Conservation (phyloP, 768 basidiomycete species). For the Termitomyces sp. region DNA sequence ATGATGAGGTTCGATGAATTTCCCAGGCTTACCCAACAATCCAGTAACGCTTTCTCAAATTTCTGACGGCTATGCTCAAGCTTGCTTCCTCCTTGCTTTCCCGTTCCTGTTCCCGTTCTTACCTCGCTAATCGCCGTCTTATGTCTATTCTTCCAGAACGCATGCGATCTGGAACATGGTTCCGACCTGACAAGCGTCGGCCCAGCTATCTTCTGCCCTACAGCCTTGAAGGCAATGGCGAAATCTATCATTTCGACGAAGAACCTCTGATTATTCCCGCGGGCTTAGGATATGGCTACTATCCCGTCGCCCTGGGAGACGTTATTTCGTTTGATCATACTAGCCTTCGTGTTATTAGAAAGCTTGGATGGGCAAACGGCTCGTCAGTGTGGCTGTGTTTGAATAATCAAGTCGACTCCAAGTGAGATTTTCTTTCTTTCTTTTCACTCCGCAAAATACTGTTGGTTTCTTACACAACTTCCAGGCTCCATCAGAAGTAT, state of each 20-base stretch:
- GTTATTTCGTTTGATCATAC: not conserved
- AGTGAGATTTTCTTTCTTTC: not conserved
- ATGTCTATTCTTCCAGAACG: not conserved
- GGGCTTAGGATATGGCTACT: not conserved
- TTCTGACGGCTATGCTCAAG: not conserved
- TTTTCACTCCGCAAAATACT: not conserved
- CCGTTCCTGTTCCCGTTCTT: not conserved
- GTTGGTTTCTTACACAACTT: not conserved
- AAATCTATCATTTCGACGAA: not conserved
- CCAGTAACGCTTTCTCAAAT: not conserved
- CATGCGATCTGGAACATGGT: not conserved
- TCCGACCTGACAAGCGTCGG: not conserved
- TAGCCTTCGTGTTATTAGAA: not conserved
- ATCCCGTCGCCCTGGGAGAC: not conserved
- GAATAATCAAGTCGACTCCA: not conserved
- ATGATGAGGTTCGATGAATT: not conserved
- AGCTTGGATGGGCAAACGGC: not conserved
- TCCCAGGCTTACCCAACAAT: not conserved
- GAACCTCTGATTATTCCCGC: not conserved
- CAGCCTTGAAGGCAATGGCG: not conserved
- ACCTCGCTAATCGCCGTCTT: not conserved
- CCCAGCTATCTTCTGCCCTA: not conserved
- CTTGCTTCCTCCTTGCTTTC: not conserved
- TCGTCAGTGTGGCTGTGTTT: not conserved
- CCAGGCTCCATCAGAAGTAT: not conserved